A percentile compares a stretch with the other conserved stretches of the same genome.
Conservation (phyloP, 192 early-diverging fungal species). For the Coemansia sp. region DNA sequence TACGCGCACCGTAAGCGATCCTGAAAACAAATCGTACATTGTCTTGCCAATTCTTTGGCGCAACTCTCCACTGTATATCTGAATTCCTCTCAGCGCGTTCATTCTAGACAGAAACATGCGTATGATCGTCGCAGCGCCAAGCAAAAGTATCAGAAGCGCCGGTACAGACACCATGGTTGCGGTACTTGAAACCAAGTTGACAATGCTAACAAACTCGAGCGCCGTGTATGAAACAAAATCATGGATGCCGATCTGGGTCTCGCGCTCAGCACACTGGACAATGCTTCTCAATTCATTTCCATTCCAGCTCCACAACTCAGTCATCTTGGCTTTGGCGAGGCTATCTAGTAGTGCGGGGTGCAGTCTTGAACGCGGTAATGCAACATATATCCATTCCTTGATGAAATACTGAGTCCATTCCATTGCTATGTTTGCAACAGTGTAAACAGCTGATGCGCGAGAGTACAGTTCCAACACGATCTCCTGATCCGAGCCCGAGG, state of each 20-base stretch:
- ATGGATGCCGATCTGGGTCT: constrained; percentile 15
- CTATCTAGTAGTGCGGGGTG: constrained; percentile 17
- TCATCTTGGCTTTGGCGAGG: constrained; percentile 23
- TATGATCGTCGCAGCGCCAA: neutral
- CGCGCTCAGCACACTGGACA: constrained; percentile 19
- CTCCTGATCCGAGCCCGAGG: neutral
- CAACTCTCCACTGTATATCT: neutral
- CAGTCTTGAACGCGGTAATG: constrained; percentile 16
- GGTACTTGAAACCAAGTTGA: constrained; percentile 16
- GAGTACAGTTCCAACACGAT: neutral
- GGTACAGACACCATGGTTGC: constrained; percentile 10
- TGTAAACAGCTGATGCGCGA: neutral
- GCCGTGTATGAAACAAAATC: constrained; percentile 12
- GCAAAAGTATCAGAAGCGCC: constrained; percentile 9
- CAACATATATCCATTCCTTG: constrained; percentile 21
- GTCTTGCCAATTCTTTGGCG: neutral
- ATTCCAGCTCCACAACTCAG: constrained; percentile 18
- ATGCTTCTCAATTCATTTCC: constrained; percentile 8
- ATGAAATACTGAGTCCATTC: constrained; percentile 17
- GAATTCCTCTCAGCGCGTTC: constrained; percentile 6
- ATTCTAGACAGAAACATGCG: neutral
- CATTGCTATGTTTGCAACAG: constrained; percentile 5
- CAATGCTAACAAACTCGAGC: constrained; percentile 1
- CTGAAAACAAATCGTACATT: constrained; percentile 20
- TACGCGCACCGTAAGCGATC: constrained; percentile 28